Percentiles rank a stretch among this genome's conserved stretches.
phyloP scores from a whole-genome alignment of 306 rosid genomes.

The Cicer judaicum region DNA sequence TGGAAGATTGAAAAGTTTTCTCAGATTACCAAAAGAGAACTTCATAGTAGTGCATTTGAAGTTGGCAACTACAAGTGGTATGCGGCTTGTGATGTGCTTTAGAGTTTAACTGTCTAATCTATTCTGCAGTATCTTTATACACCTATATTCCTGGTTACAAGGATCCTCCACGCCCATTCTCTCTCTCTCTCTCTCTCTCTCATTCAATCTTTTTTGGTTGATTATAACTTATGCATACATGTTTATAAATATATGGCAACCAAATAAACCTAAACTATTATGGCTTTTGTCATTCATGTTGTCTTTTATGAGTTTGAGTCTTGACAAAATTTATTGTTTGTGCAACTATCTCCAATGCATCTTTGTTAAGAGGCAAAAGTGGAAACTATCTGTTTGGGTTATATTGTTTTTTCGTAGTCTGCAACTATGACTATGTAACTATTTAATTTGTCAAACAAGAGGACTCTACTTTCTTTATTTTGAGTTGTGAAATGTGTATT shows the following conservation, averaged over 20 bases:
- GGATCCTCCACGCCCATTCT: background rate
- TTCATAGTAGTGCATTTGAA: constrained; percentile 92
- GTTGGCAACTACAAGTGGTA: constrained; percentile 99
- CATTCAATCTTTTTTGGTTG: too few species aligned
- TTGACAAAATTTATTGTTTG: background rate
- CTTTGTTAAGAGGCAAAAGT: background rate
- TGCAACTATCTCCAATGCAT: background rate
- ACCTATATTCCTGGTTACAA: background rate
- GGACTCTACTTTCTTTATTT: background rate
- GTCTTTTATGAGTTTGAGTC: constrained; percentile 3
- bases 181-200: background rate
- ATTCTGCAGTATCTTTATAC: constrained; percentile 8
- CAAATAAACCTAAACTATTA: constrained; percentile 17
- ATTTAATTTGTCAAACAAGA: constrained; percentile 15
- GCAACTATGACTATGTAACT: background rate
- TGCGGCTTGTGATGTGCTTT: constrained; percentile 36
- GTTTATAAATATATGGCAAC: background rate
- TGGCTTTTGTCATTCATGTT: constrained; percentile 28
- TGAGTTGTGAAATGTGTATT: constrained; percentile 28
- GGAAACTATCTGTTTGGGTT: constrained; percentile 22
- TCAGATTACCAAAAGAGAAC: constrained; percentile 96
- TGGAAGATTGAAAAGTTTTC: constrained; percentile 99
- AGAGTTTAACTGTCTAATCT: constrained; percentile 10
- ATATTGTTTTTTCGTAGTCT: background rate
- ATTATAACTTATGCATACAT: background rate